Evolutionary conservation across 2,329 filamentous ascomycete genomes (phyloP), one percentile per base, ranked within the genome.

Genomic region (Nannizzia gypsea): DNA sequence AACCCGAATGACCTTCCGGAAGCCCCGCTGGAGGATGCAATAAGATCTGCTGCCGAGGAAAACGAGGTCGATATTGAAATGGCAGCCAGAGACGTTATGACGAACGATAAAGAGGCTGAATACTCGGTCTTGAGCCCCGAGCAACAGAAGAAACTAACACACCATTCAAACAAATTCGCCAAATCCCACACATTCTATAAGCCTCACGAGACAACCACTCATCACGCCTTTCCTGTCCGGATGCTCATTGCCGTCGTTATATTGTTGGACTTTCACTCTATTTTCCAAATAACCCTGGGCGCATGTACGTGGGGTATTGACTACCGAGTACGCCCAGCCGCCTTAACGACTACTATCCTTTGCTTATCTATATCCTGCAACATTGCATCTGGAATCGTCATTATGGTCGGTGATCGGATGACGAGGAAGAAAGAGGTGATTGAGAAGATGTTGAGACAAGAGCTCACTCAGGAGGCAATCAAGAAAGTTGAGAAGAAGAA

Each of bases 111-210:
- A 34, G 76, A 80, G 59, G 71, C 79, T 52, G 80, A 84, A 66
- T 81, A 77, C 63, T 83, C 83, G 0, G 85, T 89, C 3, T 77
- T 93, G 2, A 84, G 78, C 0, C 75, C 76, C 3, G 73, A 80
- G 61, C 87, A 93, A 70, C 86, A 90, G 67, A 79, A 80, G 62
- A 82, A 80, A 56, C 79, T 95, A 8, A 79, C 85, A 57, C 85
- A 93, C 69, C 89, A 95, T 67, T 87, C 91, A 68, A 80, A 78
- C 65, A 92, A 91, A 67, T 87, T 93, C 67, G 81, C 86, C 68
- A 89, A 87, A 66, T 90, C 86, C 0, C 89, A 95, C 70, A 90
- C 87, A 4, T 95, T 92, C 72, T 95, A 95, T 78, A 91, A 91
- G 67, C 89, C 89, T 0, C 87, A 95, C 71, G 89, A 95, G 72